Base-by-base conservation (phyloP, 2,329 filamentous ascomycete genomes). In the Trichoderma aggressivum region DNA sequence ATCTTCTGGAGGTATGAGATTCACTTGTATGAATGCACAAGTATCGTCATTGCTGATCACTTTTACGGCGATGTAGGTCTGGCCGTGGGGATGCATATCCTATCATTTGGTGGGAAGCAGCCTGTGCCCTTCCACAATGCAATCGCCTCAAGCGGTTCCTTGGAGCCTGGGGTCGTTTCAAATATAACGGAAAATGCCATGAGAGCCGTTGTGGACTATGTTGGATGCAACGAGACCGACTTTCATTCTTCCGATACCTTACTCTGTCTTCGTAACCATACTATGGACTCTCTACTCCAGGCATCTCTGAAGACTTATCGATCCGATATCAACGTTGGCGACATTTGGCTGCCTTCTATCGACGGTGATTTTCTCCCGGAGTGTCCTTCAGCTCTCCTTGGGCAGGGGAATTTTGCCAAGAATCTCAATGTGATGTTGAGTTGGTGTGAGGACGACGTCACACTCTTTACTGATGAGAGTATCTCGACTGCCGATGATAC, bases 361-460 rank as follows among this genome's bases (percentile, higher is more conserved):
- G 84, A 85, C 68, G 80, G 78, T 36, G 79, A 83, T 58, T 83
- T 82, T 14, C 76, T 85, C 7, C 81, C 81, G 32, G 76, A 74
- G 21, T 75, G 81, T 59, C 83, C 82, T 21, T 87, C 86, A 18
- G 77, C 84, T 6, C 87, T 90, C 74, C 81, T 92, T 8, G 79
- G 80, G 1, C 78, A 84, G 5, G 88, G 88, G 32, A 83, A 84
- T 14, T 91, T 92, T 74, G 86, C 91, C 72, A 85, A 88, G 69
- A 8, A 60, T 60, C 87, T 92, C 0, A 89, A 89, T 2, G 86
- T 91, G 63, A 84, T 92, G 28, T 81, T 86, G 53, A 90, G 91
- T 16, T 86, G 84, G 84, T 80, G 77, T 53, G 76, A 86, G 34
- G 78, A 83, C 69, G 85, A 87, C 74, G 70, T 84, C 7, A 82